Conservation (phyloP, 1,284 basidiomycete genomes). For the Tilletia indica region DNA sequence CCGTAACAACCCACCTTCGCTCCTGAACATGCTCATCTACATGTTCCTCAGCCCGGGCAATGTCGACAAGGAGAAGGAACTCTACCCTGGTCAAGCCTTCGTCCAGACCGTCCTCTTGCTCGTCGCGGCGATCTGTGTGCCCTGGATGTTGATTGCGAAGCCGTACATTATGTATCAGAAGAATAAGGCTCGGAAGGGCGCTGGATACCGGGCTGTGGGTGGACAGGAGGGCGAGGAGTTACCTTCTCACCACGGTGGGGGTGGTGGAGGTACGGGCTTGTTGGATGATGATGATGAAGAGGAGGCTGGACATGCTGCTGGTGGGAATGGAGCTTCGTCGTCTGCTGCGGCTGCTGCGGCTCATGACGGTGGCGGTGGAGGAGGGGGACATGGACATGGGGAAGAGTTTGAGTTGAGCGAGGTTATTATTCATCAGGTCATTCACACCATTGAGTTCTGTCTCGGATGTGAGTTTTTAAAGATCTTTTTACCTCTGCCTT, state of each 20-base stretch:
- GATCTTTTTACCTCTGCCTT: not conserved
- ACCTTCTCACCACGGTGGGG: conserved; percentile 32
- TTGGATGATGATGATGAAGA: conserved; percentile 38
- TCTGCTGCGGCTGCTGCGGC: conserved; percentile 20
- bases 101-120: conserved; percentile 79
- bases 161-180: conserved; percentile 94
- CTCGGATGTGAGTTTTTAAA: conserved; percentile 6
- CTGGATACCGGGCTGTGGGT: conserved; percentile 72
- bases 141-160: conserved; percentile 89
- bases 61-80: conserved; percentile 68
- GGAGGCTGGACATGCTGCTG: conserved; percentile 45
- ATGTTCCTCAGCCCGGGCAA: conserved; percentile 55
- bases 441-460: conserved; percentile 57
- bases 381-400: conserved; percentile 68
- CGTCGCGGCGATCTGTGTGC: conserved; percentile 82
- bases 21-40: conserved; percentile 63
- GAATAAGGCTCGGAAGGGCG: conserved; percentile 75
- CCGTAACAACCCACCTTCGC: conserved; percentile 70
- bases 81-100: conserved; percentile 84
- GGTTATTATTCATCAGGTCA: conserved; percentile 92
- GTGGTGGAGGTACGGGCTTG: conserved; percentile 33
- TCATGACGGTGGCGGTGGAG: conserved; percentile 66
- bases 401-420: conserved; percentile 77
- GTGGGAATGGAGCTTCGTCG: conserved; percentile 58
- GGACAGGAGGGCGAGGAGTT: conserved; percentile 45